A percentile compares a stretch with the other conserved stretches of the same genome.
Evolutionary conservation across 2,329 filamentous ascomycete genomes (phyloP).

Genomic region (Malbranchea zuffiana): DNA sequence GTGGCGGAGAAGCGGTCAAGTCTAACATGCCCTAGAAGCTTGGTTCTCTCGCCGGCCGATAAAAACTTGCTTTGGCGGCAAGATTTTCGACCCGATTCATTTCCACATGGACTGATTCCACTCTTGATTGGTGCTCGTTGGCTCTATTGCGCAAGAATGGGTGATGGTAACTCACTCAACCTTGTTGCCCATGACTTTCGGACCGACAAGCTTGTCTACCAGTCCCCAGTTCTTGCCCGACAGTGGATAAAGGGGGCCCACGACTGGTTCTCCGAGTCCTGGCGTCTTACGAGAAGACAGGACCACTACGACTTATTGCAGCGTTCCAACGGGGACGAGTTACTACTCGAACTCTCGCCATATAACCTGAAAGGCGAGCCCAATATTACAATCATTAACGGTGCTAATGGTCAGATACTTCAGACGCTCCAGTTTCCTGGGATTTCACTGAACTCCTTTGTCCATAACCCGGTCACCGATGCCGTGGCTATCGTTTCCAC

Average conservation of each 20-base stretch:
- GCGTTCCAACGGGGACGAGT: not conserved
- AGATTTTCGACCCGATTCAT: not conserved
- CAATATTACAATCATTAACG: not conserved
- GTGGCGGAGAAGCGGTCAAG: not conserved
- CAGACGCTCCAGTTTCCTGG: not conserved
- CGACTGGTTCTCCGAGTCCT: not conserved
- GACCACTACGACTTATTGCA: not conserved
- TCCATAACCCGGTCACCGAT: not conserved
- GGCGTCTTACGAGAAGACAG: not conserved
- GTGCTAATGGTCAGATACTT: not conserved
- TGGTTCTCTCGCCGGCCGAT: not conserved
- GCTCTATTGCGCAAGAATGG: not conserved
- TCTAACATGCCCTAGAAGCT: not conserved
- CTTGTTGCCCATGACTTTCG: not conserved
- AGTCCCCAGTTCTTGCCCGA: not conserved
- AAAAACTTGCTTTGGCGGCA: not conserved
- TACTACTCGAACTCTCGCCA: not conserved
- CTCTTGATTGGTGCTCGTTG: not conserved
- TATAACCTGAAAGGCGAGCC: not conserved
- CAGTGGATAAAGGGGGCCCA: not conserved
- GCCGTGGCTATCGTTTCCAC: not conserved
- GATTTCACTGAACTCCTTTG: not conserved
- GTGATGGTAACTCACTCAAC: not conserved
- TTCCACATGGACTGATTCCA: not conserved
- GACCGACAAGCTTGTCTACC: not conserved